These are phyloP conservation scores for Paulownia fortunei DNA, from an alignment of 257 asterid genomes.

Conservation along the genomic window DNA sequence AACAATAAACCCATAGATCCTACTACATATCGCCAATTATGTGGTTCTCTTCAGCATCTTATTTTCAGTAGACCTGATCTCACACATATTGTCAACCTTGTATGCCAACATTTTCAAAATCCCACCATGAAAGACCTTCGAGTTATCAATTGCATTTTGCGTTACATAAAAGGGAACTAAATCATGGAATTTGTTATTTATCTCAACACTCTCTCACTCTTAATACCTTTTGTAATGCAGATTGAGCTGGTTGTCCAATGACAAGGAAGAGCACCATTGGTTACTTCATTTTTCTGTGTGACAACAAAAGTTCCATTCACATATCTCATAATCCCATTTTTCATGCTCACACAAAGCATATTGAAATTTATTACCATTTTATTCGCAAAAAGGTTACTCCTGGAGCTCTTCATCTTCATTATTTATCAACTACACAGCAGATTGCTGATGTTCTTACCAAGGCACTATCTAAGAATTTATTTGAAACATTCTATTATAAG, in stretches of 20 bases:
- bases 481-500: no score
- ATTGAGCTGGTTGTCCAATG: not conserved
- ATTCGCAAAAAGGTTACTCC: not conserved
- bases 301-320: not conserved
- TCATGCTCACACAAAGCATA: not conserved
- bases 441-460: not conserved
- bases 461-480: no score
- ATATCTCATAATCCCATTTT: not conserved
- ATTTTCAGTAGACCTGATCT: not conserved
- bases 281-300: not conserved
- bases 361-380: not conserved
- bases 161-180: constrained; percentile 2
- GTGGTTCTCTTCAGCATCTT: constrained; percentile 4
- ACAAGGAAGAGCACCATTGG: not conserved
- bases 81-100: not conserved
- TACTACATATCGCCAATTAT: not conserved
- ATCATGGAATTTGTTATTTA: not conserved
- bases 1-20: not conserved
- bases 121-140: not conserved
- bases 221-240: not conserved
- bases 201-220: not conserved
- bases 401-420: not conserved
- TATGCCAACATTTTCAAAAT: not conserved
- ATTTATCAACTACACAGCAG: not conserved
- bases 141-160: not conserved